These are phyloP conservation scores for Yamadazyma spencermartinsiae DNA, from an alignment of 1,139 yeast species.

Conservation along the genomic window DNA sequence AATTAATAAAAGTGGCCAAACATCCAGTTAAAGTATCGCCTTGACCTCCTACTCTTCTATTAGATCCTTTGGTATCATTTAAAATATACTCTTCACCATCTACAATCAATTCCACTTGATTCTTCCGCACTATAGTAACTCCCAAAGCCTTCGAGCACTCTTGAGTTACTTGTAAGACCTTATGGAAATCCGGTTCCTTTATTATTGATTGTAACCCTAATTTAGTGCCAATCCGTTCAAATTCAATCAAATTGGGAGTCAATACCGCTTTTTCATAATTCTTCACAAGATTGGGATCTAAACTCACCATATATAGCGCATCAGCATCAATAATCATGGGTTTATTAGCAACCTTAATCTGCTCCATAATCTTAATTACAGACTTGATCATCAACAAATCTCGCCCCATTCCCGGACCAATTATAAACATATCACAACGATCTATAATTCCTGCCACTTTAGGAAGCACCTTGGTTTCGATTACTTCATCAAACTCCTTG, in stretches of 20 bases:
- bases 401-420: conserved; percentile 95
- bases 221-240: conserved; percentile 59
- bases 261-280: conserved; percentile 59
- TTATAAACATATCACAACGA: conserved; percentile 75
- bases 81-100: conserved; percentile 42
- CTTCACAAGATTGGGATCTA: conserved; percentile 53
- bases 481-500: conserved; percentile 27
- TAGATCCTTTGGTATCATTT: conserved; percentile 57
- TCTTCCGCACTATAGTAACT: conserved; percentile 72
- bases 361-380: conserved; percentile 56
- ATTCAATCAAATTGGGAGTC: conserved; percentile 91
- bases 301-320: conserved; percentile 64
- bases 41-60: conserved; percentile 48
- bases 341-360: conserved; percentile 48
- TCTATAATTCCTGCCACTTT: conserved; percentile 55
- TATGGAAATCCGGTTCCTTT: conserved; percentile 24
- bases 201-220: conserved; percentile 33
- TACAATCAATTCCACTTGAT: conserved; percentile 63
- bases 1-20: conserved; percentile 40
- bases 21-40: conserved; percentile 51
- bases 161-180: conserved; percentile 30
- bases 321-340: conserved; percentile 92
- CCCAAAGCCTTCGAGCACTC: conserved; percentile 56
- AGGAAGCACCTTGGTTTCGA: conserved; percentile 50
- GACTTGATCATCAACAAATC: conserved; percentile 67